Evolutionary conservation across 2,329 filamentous ascomycete genomes (phyloP).

Genomic region (Calonectria hongkongensis): DNA sequence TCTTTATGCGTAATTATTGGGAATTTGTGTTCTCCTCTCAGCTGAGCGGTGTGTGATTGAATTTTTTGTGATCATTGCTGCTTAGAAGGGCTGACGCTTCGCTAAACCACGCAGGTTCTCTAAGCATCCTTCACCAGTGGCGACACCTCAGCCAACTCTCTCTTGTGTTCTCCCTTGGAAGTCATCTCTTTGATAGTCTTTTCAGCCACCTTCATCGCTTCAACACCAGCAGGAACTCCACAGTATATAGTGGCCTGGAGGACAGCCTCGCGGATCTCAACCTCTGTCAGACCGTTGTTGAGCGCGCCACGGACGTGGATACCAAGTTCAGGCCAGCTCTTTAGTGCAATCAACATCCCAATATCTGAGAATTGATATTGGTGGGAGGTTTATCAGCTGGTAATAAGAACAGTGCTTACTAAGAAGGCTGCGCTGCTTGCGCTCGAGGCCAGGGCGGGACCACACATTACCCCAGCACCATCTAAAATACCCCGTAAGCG

Average conservation of each 20-base stretch:
- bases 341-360: constrained; percentile 8
- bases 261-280: not conserved
- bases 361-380: not conserved
- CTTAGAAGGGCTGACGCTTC: too few relatives aligned
- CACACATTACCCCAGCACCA: constrained; percentile 7
- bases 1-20: too few relatives aligned
- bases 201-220: not conserved
- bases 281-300: not conserved
- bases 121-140: constrained; percentile 2
- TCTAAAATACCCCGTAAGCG: not conserved
- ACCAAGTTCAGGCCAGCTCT: constrained; percentile 15
- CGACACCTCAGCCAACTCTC: constrained; percentile 32
- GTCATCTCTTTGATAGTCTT: constrained; percentile 3
- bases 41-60: too few relatives aligned
- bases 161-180: constrained; percentile 45
- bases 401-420: not conserved
- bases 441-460: not conserved
- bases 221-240: constrained; percentile 6
- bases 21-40: too few relatives aligned
- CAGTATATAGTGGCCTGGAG: not conserved
- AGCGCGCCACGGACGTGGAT: constrained; percentile 2
- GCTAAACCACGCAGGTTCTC: too few relatives aligned
- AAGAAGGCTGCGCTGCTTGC: constrained; percentile 7
- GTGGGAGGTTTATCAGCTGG: too few relatives aligned
- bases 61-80: too few relatives aligned